phyloP scores from a whole-genome alignment of 257 asterid species.

The Henckelia pumila region DNA sequence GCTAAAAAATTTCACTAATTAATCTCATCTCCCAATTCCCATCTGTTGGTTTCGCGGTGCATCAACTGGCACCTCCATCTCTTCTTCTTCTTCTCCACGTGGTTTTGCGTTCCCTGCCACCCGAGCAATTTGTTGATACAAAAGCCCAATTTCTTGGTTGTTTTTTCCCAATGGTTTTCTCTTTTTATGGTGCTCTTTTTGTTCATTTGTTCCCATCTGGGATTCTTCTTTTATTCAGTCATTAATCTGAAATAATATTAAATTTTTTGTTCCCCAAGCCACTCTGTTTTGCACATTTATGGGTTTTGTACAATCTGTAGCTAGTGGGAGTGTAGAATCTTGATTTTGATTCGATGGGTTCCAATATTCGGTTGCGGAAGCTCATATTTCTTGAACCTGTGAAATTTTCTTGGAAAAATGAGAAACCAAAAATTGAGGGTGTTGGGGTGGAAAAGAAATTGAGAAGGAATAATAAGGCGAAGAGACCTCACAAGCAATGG shows the following conservation, averaged over 20 bases:
- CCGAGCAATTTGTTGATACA: neutral
- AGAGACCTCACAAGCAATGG: conserved; percentile 35
- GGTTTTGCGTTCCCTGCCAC: conserved; percentile 29
- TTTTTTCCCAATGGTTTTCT: conserved; percentile 3
- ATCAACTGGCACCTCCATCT: conserved; percentile 32
- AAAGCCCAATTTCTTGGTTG: conserved; percentile 3
- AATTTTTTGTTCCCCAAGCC: too few species aligned
- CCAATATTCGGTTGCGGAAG: conserved; percentile 61
- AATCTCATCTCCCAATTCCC: neutral
- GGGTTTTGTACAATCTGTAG: neutral
- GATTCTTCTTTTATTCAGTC: neutral
- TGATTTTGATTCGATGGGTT: conserved; percentile 38
- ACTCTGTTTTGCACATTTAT: neutral
- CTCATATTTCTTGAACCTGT: conserved; percentile 53
- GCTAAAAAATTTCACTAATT: neutral
- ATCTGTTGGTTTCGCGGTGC: conserved; percentile 21
- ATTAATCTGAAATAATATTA: neutral
- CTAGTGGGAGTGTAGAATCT: neutral
- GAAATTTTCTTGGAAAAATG: conserved; percentile 29
- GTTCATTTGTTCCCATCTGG: conserved; percentile 3
- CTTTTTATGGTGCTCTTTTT: conserved; percentile 8
- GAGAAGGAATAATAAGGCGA: conserved; percentile 19
- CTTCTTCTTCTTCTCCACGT: conserved; percentile 54
- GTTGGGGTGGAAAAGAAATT: conserved; percentile 22
- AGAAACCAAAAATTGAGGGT: conserved; percentile 21